A percentile compares a stretch with the other conserved stretches of the same genome.
Conservation (phyloP, 2,329 filamentous ascomycete genomes). For the Alternaria infectoria region DNA sequence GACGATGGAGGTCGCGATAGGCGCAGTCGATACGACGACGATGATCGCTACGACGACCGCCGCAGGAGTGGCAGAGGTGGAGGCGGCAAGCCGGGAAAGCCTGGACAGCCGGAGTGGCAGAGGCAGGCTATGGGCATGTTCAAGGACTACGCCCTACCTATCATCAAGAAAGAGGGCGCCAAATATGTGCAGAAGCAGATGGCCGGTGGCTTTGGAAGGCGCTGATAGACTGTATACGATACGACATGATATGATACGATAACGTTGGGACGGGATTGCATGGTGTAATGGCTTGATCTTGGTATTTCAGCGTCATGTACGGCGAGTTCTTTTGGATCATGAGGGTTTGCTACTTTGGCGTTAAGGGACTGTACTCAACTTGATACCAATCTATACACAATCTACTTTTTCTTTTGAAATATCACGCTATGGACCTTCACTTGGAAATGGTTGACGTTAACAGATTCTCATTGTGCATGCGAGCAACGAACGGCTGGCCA, state of each 20-base stretch:
- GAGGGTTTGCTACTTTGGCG: background rate
- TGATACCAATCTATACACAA: slow-evolving; percentile 1
- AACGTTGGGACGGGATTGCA: background rate
- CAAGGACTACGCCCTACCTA: slow-evolving; percentile 39
- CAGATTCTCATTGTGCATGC: background rate
- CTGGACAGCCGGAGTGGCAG: slow-evolving; percentile 37
- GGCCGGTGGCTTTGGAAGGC: slow-evolving; percentile 25
- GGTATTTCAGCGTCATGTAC: background rate
- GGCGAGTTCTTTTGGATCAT: background rate
- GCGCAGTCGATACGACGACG: slow-evolving; percentile 13
- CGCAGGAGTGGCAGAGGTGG: slow-evolving; percentile 14
- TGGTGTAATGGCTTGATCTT: background rate
- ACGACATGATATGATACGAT: background rate
- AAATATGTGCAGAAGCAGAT: slow-evolving; percentile 42
- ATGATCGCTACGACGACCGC: slow-evolving; percentile 21
- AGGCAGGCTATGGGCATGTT: slow-evolving; percentile 41
- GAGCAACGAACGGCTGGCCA: background rate
- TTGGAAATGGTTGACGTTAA: no score
- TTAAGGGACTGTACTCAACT: background rate
- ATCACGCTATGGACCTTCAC: background rate
- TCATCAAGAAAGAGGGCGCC: slow-evolving; percentile 42
- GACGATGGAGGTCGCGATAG: slow-evolving; percentile 13
- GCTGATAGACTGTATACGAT: background rate
- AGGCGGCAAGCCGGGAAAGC: slow-evolving; percentile 19
- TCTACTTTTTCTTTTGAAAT: background rate